Base-by-base conservation (phyloP, 805 yeast species). In the Saccharomycopsis fibuligera region DNA sequence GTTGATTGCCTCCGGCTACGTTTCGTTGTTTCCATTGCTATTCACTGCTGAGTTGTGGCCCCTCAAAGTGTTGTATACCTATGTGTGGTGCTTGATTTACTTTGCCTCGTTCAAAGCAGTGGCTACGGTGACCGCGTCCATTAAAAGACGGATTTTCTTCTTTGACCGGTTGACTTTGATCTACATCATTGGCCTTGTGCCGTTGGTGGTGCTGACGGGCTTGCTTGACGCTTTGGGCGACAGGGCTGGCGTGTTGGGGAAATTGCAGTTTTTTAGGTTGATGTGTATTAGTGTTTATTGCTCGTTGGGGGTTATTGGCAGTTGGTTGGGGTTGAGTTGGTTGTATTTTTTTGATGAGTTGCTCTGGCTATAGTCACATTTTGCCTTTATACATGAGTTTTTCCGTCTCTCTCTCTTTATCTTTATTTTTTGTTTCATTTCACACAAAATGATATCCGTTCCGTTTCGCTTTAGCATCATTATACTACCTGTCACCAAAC, bases 251-350 rank as follows among this genome's bases (percentile, higher is more conserved):
- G 44, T 79, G 1, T 68, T 86, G 52, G 74, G 75, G 47, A 76
- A 70, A 56, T 74, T 78, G 50, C 86, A 87, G 63, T 91, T 89
- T 60, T 65, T 86, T 50, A 79, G 86, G 41, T 70, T 91, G 55
- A 87, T 93, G 88, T 67, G 80, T 9, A 76, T 87, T 49, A 86
- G 96, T 55, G 82, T 87, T 5, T 91, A 91, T 65, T 87, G 97
- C 63, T 78, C 87, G 0, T 52, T 86, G 16, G 99, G 99, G 2
- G 79, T 93, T 5, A 70, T 90, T 6, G 73, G 86, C 40, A 79
- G 95, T 44, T 93, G 96, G 95, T 75, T 83, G 54, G 93, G 95
- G 5, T 76, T 89, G 56, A 80, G 86, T 52, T 90, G 96, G 96
- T 67, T 86, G 47, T 90, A 86, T 60, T 86, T 88, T 62, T 79